These are phyloP conservation scores for Casaregolazyma suthepensis DNA, from an alignment of 1,139 yeast species.

Conservation along the genomic window DNA sequence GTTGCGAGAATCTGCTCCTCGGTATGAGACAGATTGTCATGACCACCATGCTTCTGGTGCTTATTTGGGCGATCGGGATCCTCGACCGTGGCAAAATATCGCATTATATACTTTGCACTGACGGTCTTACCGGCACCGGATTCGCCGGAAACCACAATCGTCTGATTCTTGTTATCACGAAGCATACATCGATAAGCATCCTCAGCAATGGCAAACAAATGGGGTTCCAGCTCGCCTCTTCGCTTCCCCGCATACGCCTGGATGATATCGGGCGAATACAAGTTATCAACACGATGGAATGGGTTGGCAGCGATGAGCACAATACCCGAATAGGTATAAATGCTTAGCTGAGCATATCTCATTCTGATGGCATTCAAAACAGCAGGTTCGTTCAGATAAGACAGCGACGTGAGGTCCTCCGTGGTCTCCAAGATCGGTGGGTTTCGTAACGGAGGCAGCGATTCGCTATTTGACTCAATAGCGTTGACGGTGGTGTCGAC, in stretches of 20 bases:
- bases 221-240: conserved; percentile 94
- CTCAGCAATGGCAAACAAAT: conserved; percentile 94
- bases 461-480: conserved; percentile 39
- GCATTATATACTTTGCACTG: conserved; percentile 94
- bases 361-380: conserved; percentile 90
- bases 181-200: conserved; percentile 97
- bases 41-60: conserved; percentile 10
- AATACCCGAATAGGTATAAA: conserved; percentile 94
- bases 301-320: conserved; percentile 96
- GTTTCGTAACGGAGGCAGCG: conserved; percentile 73
- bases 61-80: conserved; percentile 43
- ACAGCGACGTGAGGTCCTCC: conserved; percentile 86
- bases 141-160: conserved; percentile 96
- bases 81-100: conserved; percentile 94
- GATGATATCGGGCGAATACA: conserved; percentile 85
- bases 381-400: conserved; percentile 89
- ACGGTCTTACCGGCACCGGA: conserved; percentile 99
- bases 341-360: conserved; percentile 81
- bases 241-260: conserved; percentile 91
- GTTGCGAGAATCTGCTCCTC: conserved; percentile 95
- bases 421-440: conserved; percentile 93
- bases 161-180: conserved; percentile 76
- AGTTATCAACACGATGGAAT: conserved; percentile 83
- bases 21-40: conserved; percentile 78
- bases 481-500: conserved; percentile 34